These are phyloP conservation scores for Niveomyces coronatus DNA, from an alignment of 2,329 filamentous ascomycete genomes.

Conservation along the genomic window DNA sequence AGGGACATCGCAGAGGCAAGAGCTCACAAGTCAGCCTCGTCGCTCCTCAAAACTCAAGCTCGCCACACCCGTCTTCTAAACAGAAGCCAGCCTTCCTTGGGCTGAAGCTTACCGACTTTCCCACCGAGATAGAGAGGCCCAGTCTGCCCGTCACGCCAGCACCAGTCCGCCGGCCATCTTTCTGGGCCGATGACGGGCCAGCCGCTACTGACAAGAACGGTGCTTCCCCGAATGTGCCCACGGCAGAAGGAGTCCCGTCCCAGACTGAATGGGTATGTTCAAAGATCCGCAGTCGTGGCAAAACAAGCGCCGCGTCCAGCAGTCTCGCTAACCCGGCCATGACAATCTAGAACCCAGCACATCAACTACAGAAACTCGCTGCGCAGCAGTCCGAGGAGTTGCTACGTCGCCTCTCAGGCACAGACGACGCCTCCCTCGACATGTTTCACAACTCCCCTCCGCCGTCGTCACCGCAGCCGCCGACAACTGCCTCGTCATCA, in stretches of 20 bases:
- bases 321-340: conserved; percentile 11
- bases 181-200: conserved; percentile 50
- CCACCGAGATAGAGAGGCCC: conserved; percentile 68
- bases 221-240: conserved; percentile 52
- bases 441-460: background rate
- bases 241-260: conserved; percentile 71
- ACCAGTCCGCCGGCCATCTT: conserved; percentile 58
- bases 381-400: conserved; percentile 55
- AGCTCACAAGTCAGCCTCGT: conserved; percentile 22
- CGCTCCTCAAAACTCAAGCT: background rate
- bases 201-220: conserved; percentile 35
- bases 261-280: conserved; percentile 90
- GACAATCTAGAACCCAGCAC: conserved; percentile 58
- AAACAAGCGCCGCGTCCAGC: too few species aligned
- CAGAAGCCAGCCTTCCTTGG: conserved; percentile 6
- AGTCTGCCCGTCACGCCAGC: conserved; percentile 87
- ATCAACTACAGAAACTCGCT: conserved; percentile 59
- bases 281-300: background rate
- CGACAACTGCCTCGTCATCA: conserved; percentile 12
- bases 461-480: background rate
- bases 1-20: conserved; percentile 42
- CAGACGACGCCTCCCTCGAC: conserved; percentile 16
- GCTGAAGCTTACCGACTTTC: conserved; percentile 75
- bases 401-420: conserved; percentile 38
- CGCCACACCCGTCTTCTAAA: conserved; percentile 3